Base-by-base conservation (phyloP, 306 rosid genomes). In the Mimosa bimucronata region DNA sequence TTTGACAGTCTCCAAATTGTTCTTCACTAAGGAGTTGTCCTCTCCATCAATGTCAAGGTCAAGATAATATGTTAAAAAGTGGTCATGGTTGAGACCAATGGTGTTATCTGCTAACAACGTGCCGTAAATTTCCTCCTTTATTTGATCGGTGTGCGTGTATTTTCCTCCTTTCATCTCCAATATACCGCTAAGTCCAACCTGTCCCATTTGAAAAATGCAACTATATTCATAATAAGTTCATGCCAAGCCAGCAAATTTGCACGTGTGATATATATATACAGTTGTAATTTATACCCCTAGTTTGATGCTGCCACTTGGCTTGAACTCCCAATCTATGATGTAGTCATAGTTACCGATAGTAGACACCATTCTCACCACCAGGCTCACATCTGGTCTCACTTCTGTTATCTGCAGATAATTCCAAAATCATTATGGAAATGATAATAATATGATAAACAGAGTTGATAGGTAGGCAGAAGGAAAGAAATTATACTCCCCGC, bases 311-410 rank as follows among this genome's bases (percentile, higher is more conserved):
- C 88, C 88, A 65, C 88, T 82, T 26, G 84, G 38, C 76, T 85
- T 85, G 74, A 85, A 85, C 75, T 85, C 88, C 88, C 86, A 85
- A 57, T 85, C 88, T 0, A 82, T 29, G 2, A 85, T 21, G 42
- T 85, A 82, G 26, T 85, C 88, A 2, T 85, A 85, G 77, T 85
- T 85, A 14, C 88, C 84, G 1, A 85, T 79, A 0, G 79, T 75
- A 2, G 82, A 83, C n/a, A 85, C 83, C 18, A 45, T 62, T 71
- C 88, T 79, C 31, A 85, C 88, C 5, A 85, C 71, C 0, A 82
- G 57, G 18, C 19, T 82, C 11, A 85, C 88, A 8, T 82, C 88
- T 0, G 86, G 44, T 44, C 86, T 82, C 1, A 57, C 78, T 30
- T 85, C 88, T 5, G 62, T 55, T 55, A 53, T 53, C 68, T 50